A percentile compares a stretch with the other conserved stretches of the same genome.
phyloP scores from a whole-genome alignment of 2,329 filamentous ascomycete genomes.

The Colletotrichum trifolii region DNA sequence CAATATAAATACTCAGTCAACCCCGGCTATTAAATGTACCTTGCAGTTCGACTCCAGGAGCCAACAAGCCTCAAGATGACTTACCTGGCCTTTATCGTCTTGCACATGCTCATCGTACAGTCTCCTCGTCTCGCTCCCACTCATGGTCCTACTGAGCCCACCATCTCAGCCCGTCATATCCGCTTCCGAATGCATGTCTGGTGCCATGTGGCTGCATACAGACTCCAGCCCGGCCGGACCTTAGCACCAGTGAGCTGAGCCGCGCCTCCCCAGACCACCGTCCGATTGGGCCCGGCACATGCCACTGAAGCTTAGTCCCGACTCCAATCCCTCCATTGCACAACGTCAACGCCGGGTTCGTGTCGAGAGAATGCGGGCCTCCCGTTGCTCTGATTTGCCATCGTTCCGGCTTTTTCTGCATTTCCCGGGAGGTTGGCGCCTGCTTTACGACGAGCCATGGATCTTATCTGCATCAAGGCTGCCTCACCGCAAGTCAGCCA shows the following conservation, averaged over 20 bases:
- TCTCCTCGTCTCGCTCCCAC: background rate
- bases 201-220: constrained; percentile 23
- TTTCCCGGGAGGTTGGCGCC: background rate
- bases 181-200: constrained; percentile 13
- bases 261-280: constrained; percentile 6
- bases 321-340: constrained; percentile 11
- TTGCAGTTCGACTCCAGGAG: too few relatives aligned
- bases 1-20: too few relatives aligned
- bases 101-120: background rate
- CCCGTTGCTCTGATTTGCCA: background rate
- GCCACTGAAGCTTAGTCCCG: constrained; percentile 11
- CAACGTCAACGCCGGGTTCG: constrained; percentile 13
- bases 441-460: background rate
- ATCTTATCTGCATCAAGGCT: background rate
- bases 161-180: constrained; percentile 17
- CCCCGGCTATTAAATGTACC: too few relatives aligned
- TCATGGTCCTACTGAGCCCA: background rate
- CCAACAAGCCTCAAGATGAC: too few relatives aligned
- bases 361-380: constrained; percentile 4
- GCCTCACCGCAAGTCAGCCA: background rate
- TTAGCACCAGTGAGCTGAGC: constrained; percentile 9
- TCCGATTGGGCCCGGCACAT: constrained; percentile 9
- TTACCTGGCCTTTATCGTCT: too few relatives aligned
- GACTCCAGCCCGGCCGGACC: constrained; percentile 6
- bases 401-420: background rate